Percentiles rank a stretch among this genome's conserved stretches.
Evolutionary conservation across 2,329 filamentous ascomycete genomes (phyloP).

Genomic region (Colletotrichum acutatum): DNA sequence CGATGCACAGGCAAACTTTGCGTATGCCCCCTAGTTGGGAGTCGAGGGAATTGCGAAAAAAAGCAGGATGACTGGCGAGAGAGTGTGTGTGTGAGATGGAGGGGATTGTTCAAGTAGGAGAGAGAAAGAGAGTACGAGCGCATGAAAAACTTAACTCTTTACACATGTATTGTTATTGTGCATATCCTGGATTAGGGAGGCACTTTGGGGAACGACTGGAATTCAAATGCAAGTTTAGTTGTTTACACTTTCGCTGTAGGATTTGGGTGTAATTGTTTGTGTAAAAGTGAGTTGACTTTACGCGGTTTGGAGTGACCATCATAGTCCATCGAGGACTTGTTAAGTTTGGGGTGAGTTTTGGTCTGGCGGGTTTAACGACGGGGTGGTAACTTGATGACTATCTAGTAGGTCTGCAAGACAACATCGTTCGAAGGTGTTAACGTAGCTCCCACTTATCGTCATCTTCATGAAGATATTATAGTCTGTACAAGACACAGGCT

Average conservation of each 20-base stretch:
- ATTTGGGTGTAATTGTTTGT: not conserved
- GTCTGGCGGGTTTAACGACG: no score
- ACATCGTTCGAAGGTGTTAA: no score
- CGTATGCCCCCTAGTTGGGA: not conserved
- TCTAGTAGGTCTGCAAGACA: no score
- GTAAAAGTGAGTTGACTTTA: not conserved
- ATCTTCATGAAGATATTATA: no score
- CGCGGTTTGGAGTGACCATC: no score
- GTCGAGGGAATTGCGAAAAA: not conserved
- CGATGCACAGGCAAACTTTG: not conserved
- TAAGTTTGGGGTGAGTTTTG: no score
- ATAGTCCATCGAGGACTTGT: no score
- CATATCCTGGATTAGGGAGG: slow-evolving; percentile 29
- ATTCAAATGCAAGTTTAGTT: slow-evolving; percentile 27
- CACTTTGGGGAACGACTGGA: slow-evolving; percentile 10
- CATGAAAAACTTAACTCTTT: slow-evolving; percentile 13
- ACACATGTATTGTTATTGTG: slow-evolving; percentile 36
- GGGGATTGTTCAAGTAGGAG: not conserved
- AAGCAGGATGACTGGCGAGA: not conserved
- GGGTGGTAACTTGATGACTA: no score
- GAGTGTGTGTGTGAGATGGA: not conserved
- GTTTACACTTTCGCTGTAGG: not conserved
- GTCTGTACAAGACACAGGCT: no score
- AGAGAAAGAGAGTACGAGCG: slow-evolving; percentile 22
- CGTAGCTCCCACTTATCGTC: no score